phyloP scores from a whole-genome alignment of 1,284 basidiomycete genomes.

The Ustilago trichophora region DNA sequence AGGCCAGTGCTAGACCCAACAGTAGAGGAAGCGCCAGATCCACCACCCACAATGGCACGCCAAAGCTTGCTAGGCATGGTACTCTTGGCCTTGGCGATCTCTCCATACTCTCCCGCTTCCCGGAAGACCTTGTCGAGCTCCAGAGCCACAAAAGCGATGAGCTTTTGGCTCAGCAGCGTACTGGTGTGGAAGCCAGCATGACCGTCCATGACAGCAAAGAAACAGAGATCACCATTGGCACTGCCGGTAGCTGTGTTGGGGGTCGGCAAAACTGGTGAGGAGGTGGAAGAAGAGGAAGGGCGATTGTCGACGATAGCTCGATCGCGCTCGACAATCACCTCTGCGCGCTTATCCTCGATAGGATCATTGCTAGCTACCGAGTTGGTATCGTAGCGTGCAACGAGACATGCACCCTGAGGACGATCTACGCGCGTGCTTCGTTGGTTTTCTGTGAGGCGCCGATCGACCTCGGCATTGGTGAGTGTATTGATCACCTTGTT shows the following conservation, averaged over 20 bases:
- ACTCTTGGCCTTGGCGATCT: slow-evolving; percentile 60
- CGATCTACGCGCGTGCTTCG: slow-evolving; percentile 58
- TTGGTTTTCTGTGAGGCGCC: slow-evolving; percentile 57
- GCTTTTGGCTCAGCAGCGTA: slow-evolving; percentile 80
- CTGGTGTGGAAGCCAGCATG: slow-evolving; percentile 87
- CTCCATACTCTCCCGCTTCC: slow-evolving; percentile 64
- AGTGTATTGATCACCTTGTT: slow-evolving; percentile 62
- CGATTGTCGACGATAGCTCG: slow-evolving; percentile 40
- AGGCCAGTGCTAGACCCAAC: slow-evolving; percentile 52
- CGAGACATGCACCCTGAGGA: slow-evolving; percentile 55
- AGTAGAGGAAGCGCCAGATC: slow-evolving; percentile 13
- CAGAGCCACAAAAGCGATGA: slow-evolving; percentile 85
- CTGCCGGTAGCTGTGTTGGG: slow-evolving; percentile 24
- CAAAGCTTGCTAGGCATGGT: slow-evolving; percentile 59
- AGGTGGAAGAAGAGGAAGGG: slow-evolving; percentile 14
- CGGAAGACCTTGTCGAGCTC: slow-evolving; percentile 73
- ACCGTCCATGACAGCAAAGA: slow-evolving; percentile 91
- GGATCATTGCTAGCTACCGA: slow-evolving; percentile 62
- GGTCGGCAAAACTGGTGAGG: slow-evolving; percentile 8
- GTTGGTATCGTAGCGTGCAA: slow-evolving; percentile 65
- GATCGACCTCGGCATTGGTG: slow-evolving; percentile 57
- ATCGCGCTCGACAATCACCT: slow-evolving; percentile 65
- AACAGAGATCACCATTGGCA: slow-evolving; percentile 66
- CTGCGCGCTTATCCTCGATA: slow-evolving; percentile 63
- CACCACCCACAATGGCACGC: slow-evolving; percentile 58